Percentiles rank a stretch among this genome's conserved stretches.
phyloP scores from a whole-genome alignment of 768 basidiomycete species.

The Leccinum olivaceopallidum region DNA sequence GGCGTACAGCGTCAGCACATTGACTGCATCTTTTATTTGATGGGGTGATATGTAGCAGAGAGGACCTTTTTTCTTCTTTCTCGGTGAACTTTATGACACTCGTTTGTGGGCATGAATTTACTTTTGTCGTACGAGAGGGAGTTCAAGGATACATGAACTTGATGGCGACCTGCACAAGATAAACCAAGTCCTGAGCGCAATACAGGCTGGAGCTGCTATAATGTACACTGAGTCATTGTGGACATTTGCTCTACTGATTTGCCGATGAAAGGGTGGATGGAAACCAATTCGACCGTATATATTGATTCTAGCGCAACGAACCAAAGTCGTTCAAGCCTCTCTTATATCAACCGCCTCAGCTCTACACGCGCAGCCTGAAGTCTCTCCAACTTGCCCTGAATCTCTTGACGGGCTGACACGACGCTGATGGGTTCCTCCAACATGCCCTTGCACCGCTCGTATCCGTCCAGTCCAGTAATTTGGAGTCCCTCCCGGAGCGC shows the following conservation, averaged over 20 bases:
- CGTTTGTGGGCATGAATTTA: neutral
- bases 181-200: too few species aligned
- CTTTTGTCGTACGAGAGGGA: neutral
- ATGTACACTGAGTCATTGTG: neutral
- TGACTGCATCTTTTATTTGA: slow-evolving; percentile 6
- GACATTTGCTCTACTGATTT: neutral
- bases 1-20: slow-evolving; percentile 39
- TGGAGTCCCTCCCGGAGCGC: slow-evolving; percentile 50
- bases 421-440: slow-evolving; percentile 51
- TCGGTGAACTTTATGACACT: neutral
- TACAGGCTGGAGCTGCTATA: neutral
- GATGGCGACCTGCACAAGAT: neutral
- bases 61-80: neutral
- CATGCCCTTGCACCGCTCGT: slow-evolving; percentile 48
- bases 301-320: neutral
- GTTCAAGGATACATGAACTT: neutral
- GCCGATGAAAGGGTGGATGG: neutral
- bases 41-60: neutral
- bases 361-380: slow-evolving; percentile 47
- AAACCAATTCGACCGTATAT: neutral
- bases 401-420: slow-evolving; percentile 45
- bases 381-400: slow-evolving; percentile 52
- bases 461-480: slow-evolving; percentile 48
- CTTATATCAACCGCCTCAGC: slow-evolving; percentile 24
- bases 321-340: neutral